Evolutionary conservation across 179 eudicot species (phyloP).

Genomic region (Carnegiea gigantea): DNA sequence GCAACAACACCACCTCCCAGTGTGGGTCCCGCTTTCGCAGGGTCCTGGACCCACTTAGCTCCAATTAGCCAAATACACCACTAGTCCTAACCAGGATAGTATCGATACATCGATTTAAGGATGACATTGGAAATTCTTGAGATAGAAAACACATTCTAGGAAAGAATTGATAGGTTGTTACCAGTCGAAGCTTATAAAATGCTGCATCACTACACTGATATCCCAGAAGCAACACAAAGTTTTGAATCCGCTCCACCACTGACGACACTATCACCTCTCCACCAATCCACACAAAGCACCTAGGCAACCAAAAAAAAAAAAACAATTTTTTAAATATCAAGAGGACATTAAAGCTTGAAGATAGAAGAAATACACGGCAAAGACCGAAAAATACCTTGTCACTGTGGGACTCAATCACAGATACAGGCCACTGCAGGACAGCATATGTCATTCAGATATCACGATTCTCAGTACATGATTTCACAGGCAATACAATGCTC

Average conservation of each 20-base stretch:
- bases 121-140: background rate
- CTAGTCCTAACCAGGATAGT: no score
- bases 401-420: constrained; percentile 71
- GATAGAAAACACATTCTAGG: background rate
- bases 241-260: constrained; percentile 94
- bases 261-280: constrained; percentile 75
- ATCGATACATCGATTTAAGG: background rate
- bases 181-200: constrained; percentile 15
- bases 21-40: no score
- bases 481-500: background rate
- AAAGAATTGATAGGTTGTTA: background rate
- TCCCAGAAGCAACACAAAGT: constrained; percentile 73
- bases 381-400: constrained; percentile 58
- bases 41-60: background rate
- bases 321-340: background rate
- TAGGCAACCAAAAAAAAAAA: constrained; percentile 24
- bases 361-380: background rate
- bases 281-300: constrained; percentile 95
- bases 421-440: constrained; percentile 82
- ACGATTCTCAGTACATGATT: background rate
- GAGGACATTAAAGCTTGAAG: background rate
- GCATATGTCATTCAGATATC: constrained; percentile 10
- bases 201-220: constrained; percentile 37
- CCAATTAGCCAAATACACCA: background rate
- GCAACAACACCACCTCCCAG: no score